Evolutionary conservation across 164 flowering plant species (phyloP), one percentile per base, ranked within the genome.

Genomic region (Aristolochia contorta): DNA sequence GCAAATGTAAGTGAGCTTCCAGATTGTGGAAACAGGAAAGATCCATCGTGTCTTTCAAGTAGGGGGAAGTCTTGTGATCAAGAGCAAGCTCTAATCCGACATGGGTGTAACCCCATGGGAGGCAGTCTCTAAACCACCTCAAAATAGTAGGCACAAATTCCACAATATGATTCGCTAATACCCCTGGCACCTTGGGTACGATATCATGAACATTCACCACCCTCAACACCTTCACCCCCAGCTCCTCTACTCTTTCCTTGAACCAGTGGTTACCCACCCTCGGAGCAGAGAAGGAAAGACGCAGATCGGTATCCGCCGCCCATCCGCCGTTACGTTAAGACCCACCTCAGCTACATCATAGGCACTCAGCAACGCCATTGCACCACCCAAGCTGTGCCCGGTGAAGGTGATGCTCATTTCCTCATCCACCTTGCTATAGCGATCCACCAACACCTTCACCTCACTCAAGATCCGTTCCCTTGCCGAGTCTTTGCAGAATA

Each of bases 71-170:
- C 0, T 66, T 69, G 59, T 85, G 89, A 57, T 89, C 91, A 61
- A 86, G 51, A 0, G 72, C 77, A 15, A 82, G 68, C 59, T 86
- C 94, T 6, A 75, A 78, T 0, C 97, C 97, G 0, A 87, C 94
- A 58, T 87, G 92, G 0, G 89, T 83, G 47, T 87, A 90, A 25
- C 88, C 80, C 97, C 97, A 89, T 0, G 94, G 94, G 18, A 86
- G 81, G 0, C 75, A 56, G 0, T 78, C 74, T 0, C 23, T 37
- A 0, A 80, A 86, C 6, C 74, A 15, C 48, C 75, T 73, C 64
- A 77, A 83, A 15, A 51, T 22, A 33, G 78, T 73, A 15, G 71
- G 79, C 9, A 74, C 65, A 54, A n/a, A n/a, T n/a, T 80, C 75
- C 76, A n/a, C n/a, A n/a, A 86, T 93, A 47, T n/a, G n/a, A n/a